phyloP scores from a whole-genome alignment of 768 basidiomycete species.

The Lentinula lateritia region DNA sequence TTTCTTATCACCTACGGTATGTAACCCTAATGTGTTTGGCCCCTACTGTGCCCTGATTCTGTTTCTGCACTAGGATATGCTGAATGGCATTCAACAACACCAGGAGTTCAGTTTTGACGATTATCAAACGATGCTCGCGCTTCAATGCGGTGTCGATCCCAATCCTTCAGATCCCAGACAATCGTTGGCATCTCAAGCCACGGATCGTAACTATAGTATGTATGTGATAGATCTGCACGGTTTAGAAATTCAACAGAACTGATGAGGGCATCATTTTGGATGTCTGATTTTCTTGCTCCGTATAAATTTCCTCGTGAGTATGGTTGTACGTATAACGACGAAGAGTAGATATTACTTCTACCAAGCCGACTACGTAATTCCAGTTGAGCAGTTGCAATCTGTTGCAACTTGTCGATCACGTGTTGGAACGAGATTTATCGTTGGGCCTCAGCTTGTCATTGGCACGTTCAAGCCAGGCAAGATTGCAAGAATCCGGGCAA shows the following conservation, averaged over 20 bases:
- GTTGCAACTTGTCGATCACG: no score
- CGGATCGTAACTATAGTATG: slow-evolving; percentile 75
- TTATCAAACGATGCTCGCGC: slow-evolving; percentile 84
- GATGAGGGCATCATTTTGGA: slow-evolving; percentile 15
- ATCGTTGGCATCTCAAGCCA: slow-evolving; percentile 32
- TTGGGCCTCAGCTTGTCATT: not conserved
- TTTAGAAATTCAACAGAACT: slow-evolving; percentile 51
- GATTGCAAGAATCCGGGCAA: slow-evolving; percentile 22
- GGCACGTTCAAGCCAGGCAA: slow-evolving; percentile 28
- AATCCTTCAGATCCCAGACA: slow-evolving; percentile 43
- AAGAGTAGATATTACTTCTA: not conserved
- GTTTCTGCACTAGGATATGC: slow-evolving; percentile 52
- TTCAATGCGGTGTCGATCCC: slow-evolving; percentile 83
- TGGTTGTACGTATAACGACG: no score
- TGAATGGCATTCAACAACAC: slow-evolving; percentile 60
- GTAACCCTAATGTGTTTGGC: slow-evolving; percentile 14
- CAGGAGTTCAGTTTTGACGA: slow-evolving; percentile 83
- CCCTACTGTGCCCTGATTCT: not conserved
- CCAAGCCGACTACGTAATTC: not conserved
- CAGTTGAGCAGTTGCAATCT: no score
- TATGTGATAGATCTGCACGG: slow-evolving; percentile 90
- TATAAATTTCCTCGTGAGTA: not conserved
- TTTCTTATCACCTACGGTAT: slow-evolving; percentile 64
- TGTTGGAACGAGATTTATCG: no score
- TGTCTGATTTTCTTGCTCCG: slow-evolving; percentile 11